Evolutionary conservation across 2,329 filamentous ascomycete species (phyloP).

Genomic region (Seiridium cupressi): DNA sequence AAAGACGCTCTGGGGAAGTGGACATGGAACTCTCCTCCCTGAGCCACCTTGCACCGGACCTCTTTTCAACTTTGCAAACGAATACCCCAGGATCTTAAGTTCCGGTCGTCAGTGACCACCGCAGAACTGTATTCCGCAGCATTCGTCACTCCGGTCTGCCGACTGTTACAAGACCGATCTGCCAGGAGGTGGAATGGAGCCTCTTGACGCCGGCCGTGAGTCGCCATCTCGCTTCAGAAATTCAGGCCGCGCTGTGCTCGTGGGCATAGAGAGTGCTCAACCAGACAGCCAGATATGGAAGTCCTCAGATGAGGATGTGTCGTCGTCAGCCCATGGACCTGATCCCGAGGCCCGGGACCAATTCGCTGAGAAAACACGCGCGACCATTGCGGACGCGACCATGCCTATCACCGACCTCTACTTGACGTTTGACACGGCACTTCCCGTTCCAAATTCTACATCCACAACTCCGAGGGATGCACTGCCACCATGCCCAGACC

Average conservation of each 20-base stretch:
- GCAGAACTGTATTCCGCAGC: not conserved
- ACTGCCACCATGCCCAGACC: slow-evolving; percentile 61
- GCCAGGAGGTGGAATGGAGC: not conserved
- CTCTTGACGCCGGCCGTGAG: slow-evolving; percentile 1
- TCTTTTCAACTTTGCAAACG: too few species aligned
- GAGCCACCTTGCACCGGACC: too few species aligned
- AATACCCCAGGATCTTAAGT: too few species aligned
- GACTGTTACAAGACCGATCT: too few species aligned
- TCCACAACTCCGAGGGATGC: slow-evolving; percentile 23
- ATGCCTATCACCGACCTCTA: slow-evolving; percentile 52
- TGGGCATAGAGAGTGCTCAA: not conserved
- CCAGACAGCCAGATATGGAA: not conserved
- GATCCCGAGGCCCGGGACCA: not conserved
- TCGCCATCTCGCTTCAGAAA: not conserved
- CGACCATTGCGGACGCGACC: slow-evolving; percentile 1
- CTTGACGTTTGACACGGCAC: slow-evolving; percentile 58
- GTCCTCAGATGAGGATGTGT: not conserved
- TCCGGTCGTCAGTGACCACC: not conserved
- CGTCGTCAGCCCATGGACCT: not conserved
- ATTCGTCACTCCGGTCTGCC: not conserved
- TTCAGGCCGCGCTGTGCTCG: slow-evolving; percentile 1
- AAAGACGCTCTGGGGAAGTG: not conserved
- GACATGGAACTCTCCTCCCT: too few species aligned
- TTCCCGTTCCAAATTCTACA: slow-evolving; percentile 41
- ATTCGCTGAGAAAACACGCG: not conserved